Base-by-base conservation (phyloP, 2,329 filamentous ascomycete species). In the Aspergillus vadensis region DNA sequence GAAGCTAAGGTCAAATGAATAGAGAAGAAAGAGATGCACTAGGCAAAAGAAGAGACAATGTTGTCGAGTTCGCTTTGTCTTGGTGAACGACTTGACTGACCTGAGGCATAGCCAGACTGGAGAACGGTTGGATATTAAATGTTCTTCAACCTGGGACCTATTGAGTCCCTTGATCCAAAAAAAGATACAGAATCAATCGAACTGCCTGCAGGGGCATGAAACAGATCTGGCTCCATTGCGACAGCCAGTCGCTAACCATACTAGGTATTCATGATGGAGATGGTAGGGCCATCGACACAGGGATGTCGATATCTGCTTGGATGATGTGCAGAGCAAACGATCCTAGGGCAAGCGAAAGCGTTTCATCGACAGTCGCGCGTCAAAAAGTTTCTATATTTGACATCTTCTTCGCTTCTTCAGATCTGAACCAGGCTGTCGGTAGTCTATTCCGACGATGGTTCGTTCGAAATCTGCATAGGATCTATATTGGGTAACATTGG, bases 341-440 rank as follows among this genome's bases (percentile, higher is more conserved):
- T 67, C 53, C 55, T 58, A 54, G 55, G 55, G 50, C 57, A 70
- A 69, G 65, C 38, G 68, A 65, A 66, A 66, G 68, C 65, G 72
- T 75, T 76, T 75, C 72, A 75, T 63, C 60, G 65, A 69, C 66
- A 71, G 70, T 76, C 74, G 74, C 74, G 74, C 74, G 75, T 74
- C 66, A 76, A 75, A 62, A 56, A 71, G 74, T 74, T 76, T 66
- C 75, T 77, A 76, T 74, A 74, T 71, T 74, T 74, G 73, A 74
- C 74, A 74, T 69, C 66, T 66, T 64, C 63, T 61, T 61, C 62
- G 58, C 55, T 66, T 72, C 70, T 68, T 72, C 70, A 72, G 66
- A 70, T 60, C 59, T 58, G 50, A 61, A 59, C 41, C 55, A 63
- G 60, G 58, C 58, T 63, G 53, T 57, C 44, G 55, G 60, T 58